Conservation (phyloP, 139 green algal species). For the Limnomonas spitsbergensis region DNA sequence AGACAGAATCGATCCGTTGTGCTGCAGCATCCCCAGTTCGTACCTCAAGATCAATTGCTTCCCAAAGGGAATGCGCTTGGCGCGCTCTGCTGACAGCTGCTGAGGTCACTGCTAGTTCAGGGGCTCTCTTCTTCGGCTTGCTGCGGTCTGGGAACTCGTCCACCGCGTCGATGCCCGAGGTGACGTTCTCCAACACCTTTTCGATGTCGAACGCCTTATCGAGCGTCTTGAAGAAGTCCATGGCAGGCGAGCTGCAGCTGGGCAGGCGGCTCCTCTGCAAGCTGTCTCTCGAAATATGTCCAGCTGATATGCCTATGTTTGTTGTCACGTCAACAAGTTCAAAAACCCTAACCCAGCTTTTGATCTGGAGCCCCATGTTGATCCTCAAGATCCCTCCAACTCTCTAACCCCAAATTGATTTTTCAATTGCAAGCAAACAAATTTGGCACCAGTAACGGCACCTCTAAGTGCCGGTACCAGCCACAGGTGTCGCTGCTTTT, state of each 20-base stretch:
- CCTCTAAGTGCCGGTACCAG: too few relatives aligned
- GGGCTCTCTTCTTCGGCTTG: not conserved
- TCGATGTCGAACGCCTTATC: slow-evolving; percentile 37
- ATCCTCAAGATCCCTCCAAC: too few relatives aligned
- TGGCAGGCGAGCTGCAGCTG: not conserved
- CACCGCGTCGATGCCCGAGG: slow-evolving; percentile 5
- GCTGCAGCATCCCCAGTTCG: too few relatives aligned
- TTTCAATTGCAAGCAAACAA: too few relatives aligned
- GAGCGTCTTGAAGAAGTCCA: slow-evolving; percentile 35
- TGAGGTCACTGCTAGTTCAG: slow-evolving; percentile 16
- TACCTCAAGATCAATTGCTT: slow-evolving; percentile 35
- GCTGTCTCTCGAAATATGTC: too few relatives aligned
- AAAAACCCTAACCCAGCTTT: too few relatives aligned
- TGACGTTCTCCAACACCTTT: slow-evolving; percentile 11
- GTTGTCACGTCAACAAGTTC: not conserved
- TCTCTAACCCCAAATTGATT: too few relatives aligned
- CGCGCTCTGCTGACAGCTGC: slow-evolving; percentile 4
- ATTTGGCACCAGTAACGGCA: too few relatives aligned
- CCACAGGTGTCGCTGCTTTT: too few relatives aligned
- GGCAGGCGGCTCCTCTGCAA: too few relatives aligned
- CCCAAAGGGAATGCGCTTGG: slow-evolving; percentile 17
- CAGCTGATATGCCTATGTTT: not conserved
- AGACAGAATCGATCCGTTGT: too few relatives aligned
- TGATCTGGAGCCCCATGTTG: not conserved
- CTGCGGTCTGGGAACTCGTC: slow-evolving; percentile 37